Evolutionary conservation across 352 stramenopile genomes (phyloP).

Genomic region (Thraustochytrium sp.): DNA sequence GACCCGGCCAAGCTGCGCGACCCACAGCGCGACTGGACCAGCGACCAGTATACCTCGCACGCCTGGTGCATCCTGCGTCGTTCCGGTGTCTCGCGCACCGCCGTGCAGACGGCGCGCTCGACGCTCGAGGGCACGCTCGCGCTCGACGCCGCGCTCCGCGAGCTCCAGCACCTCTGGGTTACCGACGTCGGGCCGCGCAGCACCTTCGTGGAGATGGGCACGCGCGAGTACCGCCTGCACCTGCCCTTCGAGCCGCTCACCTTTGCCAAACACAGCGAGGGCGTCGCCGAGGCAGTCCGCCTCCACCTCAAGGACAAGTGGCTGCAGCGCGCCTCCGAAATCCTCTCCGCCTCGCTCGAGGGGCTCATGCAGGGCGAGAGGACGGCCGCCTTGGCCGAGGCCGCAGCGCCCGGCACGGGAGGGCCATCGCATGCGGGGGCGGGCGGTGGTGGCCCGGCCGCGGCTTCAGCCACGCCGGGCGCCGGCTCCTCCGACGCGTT

Average conservation of each 20-base stretch:
- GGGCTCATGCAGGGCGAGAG: background rate
- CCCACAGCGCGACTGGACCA: background rate
- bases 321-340: conserved; percentile 24
- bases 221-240: background rate
- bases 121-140: background rate
- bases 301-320: conserved; percentile 26
- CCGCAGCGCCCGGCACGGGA: background rate
- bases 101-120: background rate
- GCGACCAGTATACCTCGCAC: background rate
- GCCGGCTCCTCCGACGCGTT: no score
- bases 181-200: background rate
- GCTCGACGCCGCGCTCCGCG: background rate
- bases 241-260: conserved; percentile 10
- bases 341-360: conserved; percentile 16
- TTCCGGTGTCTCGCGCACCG: background rate
- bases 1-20: background rate
- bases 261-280: conserved; percentile 32
- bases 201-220: conserved; percentile 16
- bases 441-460: background rate
- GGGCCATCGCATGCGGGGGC: background rate
- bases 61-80: background rate
- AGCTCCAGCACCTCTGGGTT: conserved; percentile 29
- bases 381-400: background rate
- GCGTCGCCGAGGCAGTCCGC: background rate
- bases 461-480: background rate